Conservation (phyloP, 2,329 filamentous ascomycete genomes). For the Dothistroma pini region DNA sequence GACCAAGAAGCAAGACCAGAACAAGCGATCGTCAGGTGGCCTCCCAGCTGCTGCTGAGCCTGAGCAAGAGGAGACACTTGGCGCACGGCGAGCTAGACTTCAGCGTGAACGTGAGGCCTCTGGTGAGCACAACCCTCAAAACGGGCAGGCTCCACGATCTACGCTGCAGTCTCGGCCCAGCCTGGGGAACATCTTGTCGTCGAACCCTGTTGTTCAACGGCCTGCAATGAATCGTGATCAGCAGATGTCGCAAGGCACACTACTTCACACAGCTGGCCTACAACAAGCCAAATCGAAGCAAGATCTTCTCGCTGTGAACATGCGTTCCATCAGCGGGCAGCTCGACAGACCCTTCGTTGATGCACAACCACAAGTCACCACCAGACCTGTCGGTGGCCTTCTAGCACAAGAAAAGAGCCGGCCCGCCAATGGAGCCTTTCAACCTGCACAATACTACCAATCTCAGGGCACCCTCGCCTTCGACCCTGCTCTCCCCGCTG, state of each 20-base stretch:
- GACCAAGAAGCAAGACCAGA: slow-evolving; percentile 35
- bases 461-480: background rate
- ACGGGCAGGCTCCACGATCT: slow-evolving; percentile 44
- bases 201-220: slow-evolving; percentile 31
- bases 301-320: slow-evolving; percentile 34
- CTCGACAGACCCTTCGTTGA: slow-evolving; percentile 24
- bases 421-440: slow-evolving; percentile 34
- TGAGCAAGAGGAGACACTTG: slow-evolving; percentile 64
- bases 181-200: slow-evolving; percentile 60
- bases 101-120: slow-evolving; percentile 61
- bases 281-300: slow-evolving; percentile 37
- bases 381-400: slow-evolving; percentile 28
- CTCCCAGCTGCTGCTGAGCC: slow-evolving; percentile 10
- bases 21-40: slow-evolving; percentile 9
- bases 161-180: slow-evolving; percentile 39
- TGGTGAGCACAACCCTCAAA: slow-evolving; percentile 29
- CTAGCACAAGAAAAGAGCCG: slow-evolving; percentile 16
- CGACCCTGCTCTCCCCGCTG: background rate
- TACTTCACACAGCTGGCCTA: slow-evolving; percentile 36
- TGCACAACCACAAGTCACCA: slow-evolving; percentile 30
- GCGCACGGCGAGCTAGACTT: slow-evolving; percentile 69
- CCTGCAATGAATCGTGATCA: slow-evolving; percentile 13
- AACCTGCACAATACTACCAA: background rate
- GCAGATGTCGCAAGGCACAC: slow-evolving; percentile 34
- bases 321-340: slow-evolving; percentile 30